phyloP scores from a whole-genome alignment of 1,284 basidiomycete genomes.

The Cryptococcus sp. region DNA sequence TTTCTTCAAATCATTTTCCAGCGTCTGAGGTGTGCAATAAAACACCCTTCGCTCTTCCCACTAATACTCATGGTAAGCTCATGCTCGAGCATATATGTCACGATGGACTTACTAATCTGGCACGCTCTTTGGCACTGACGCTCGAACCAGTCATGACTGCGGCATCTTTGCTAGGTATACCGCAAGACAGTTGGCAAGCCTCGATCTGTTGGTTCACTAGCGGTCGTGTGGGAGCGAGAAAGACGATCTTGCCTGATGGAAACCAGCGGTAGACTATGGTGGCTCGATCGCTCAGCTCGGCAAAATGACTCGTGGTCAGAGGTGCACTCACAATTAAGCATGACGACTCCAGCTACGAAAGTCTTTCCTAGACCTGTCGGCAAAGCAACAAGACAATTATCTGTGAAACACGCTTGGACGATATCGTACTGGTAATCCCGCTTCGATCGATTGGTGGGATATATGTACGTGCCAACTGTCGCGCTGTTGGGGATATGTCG shows the following conservation, averaged over 20 bases:
- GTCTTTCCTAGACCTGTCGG: slow-evolving; percentile 98
- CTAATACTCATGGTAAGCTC: slow-evolving; percentile 29
- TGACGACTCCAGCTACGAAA: slow-evolving; percentile 95
- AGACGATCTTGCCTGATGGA: slow-evolving; percentile 88
- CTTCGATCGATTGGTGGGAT: slow-evolving; percentile 83
- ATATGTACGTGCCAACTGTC: slow-evolving; percentile 86
- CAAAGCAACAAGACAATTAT: slow-evolving; percentile 91
- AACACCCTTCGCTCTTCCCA: slow-evolving; percentile 77
- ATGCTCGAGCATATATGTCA: not conserved
- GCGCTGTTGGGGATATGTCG: slow-evolving; percentile 79
- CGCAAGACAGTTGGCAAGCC: slow-evolving; percentile 90
- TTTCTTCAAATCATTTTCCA: slow-evolving; percentile 80
- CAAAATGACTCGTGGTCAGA: not conserved
- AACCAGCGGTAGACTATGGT: slow-evolving; percentile 84
- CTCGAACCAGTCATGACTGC: slow-evolving; percentile 80
- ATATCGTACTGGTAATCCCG: slow-evolving; percentile 97
- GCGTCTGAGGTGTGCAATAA: slow-evolving; percentile 97
- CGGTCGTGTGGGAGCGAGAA: slow-evolving; percentile 94
- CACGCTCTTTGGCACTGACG: slow-evolving; percentile 55
- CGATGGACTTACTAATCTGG: slow-evolving; percentile 61
- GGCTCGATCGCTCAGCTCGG: not conserved
- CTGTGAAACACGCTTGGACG: slow-evolving; percentile 78
- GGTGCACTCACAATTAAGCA: slow-evolving; percentile 78
- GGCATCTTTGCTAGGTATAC: slow-evolving; percentile 85
- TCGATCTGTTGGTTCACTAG: slow-evolving; percentile 92